Base-by-base conservation (phyloP, 306 rosid species). In the Mimosa bimucronata region DNA sequence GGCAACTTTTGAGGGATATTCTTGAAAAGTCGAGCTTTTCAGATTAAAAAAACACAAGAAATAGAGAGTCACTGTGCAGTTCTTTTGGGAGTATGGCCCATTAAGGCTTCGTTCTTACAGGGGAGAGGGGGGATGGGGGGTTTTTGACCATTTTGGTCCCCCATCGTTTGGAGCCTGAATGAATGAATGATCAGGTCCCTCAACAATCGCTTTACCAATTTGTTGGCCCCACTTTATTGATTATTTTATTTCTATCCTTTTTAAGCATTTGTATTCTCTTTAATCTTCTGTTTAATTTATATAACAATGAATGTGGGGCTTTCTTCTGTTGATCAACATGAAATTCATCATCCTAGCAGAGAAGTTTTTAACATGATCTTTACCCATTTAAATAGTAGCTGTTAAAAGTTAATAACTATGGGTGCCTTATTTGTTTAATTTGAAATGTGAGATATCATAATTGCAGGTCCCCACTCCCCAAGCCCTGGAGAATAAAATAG, bases 51-150 rank as follows among this genome's bases (percentile, higher is more conserved):
- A 52, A 4, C n/a, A 16, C 12, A 71, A 30, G 6, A 31, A n/a
- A 50, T 2, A 72, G 16, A 31, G 26, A 31, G 2, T 29, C 31
- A 1, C 41, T 16, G 21, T n/a, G 50, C 30, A 30, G 29, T 74
- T 74, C 42, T 74, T 44, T 73, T n/a, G 31, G 34, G 53, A 15
- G 31, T 46, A 45, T 71, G 60, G 76, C 42, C 76, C 42, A 46
- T 71, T 19, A 46, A 46, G 16, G 19, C 37, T 28, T 46, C 25
- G 76, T 58, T 71, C 52, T 44, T 40, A 46, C n/a, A 0, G 38
- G 37, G 53, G 9, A 66, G n/a, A n/a, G n/a, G n/a, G n/a, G n/a
- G n/a, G 71, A 37, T 34, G 2, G 16, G 6, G 19, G 44, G 46
- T n/a, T 64, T 30, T 64, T 64, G 23, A 31, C 70, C 15, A 37